Conservation (phyloP, 2,329 filamentous ascomycete species). For the Teratosphaeria viscida region DNA sequence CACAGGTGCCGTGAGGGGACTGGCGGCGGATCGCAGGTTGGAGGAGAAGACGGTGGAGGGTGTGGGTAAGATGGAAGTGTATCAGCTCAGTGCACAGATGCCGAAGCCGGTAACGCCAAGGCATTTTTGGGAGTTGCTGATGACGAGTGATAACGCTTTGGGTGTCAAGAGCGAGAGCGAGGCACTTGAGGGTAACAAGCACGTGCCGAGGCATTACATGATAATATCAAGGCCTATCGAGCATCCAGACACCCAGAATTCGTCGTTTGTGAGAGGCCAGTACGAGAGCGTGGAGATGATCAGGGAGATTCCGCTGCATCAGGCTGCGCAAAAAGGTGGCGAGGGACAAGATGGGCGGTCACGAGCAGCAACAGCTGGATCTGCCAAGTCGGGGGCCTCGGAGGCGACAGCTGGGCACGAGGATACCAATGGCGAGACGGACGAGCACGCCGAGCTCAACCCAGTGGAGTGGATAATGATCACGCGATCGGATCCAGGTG, state of each 20-base stretch:
- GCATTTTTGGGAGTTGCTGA: conserved; percentile 73
- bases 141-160: conserved; percentile 52
- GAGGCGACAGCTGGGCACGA: conserved; percentile 28
- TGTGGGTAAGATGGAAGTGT: conserved; percentile 60
- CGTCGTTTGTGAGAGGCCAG: conserved; percentile 68
- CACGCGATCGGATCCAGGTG: conserved; percentile 77
- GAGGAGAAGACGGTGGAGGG: conserved; percentile 52
- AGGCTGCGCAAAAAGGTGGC: conserved; percentile 22
- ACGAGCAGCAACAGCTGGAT: conserved; percentile 33
- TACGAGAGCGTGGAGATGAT: conserved; percentile 93
- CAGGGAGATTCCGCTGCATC: conserved; percentile 58
- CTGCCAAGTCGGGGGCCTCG: conserved; percentile 29
- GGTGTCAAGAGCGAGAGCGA: conserved; percentile 33
- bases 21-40: conserved; percentile 68
- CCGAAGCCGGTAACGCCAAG: conserved; percentile 77
- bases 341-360: conserved; percentile 7
- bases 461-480: conserved; percentile 90
- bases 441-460: conserved; percentile 38
- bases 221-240: conserved; percentile 75
- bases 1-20: conserved; percentile 67
- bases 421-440: conserved; percentile 10
- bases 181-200: conserved; percentile 22
- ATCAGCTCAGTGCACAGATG: conserved; percentile 79
- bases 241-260: conserved; percentile 60
- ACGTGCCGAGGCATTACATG: conserved; percentile 61